Evolutionary conservation across 306 rosid species (phyloP), one percentile per base, ranked within the genome.

Genomic region (Biancaea sappan): DNA sequence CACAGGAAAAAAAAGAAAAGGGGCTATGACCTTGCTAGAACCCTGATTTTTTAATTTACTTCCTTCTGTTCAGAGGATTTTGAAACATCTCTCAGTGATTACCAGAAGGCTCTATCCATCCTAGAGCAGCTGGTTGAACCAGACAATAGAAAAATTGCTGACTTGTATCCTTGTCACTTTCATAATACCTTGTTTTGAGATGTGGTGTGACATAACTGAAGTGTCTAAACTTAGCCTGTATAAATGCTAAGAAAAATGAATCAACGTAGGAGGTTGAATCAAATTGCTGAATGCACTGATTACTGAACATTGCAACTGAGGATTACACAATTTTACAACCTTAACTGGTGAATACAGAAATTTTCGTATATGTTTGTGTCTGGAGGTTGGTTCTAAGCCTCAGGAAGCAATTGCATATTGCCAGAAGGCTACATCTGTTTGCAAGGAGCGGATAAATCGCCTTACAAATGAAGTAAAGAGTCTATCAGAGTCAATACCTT

Each of bases 61-160:
- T 54, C 81, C 57, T 72, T 77, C 52, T 69, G 22, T 87, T 47
- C 82, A 95, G 99, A 95, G 98, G 99, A 95, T 83, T 82, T 92
- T 76, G 98, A 92, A 80, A 90, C 93, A 64, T 95, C 98, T 63
- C 92, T 90, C 40, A 77, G 88, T 3, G 98, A 95, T 86, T 95
- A 95, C 75, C 77, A 82, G 84, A 92, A 92, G 83, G 95, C 99
- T 60, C 82, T 92, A 18, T 87, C 91, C 72, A 88, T 84, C 76
- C 79, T 95, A 56, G 96, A 92, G 77, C 87, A 74, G 74, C 86
- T 94, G 77, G 98, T 88, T 79, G 98, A 90, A 84, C 88, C 92
- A 15, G 97, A 92, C 78, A 82, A 88, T 58, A 84, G 99, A 68
- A 90, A 85, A 67, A 79, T 94, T 56, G 99, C 97, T 75, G 93